Evolutionary conservation across 768 basidiomycete species (phyloP).

Genomic region (Tulasnella sp.): DNA sequence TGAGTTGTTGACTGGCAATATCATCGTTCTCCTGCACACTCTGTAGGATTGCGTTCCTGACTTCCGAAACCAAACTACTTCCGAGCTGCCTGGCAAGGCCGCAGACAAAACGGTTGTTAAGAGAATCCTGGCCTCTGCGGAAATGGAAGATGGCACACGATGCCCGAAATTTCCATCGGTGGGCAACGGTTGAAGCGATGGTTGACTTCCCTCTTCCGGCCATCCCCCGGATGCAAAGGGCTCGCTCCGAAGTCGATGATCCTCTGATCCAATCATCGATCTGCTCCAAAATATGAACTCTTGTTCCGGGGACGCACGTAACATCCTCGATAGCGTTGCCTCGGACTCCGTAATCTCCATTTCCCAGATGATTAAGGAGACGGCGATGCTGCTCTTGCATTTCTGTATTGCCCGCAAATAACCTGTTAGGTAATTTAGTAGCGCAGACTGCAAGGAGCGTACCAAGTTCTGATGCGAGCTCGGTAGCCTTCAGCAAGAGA

Average conservation of each 20-base stretch:
- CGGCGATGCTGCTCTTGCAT: neutral
- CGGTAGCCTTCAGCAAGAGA: neutral
- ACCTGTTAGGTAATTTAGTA: neutral
- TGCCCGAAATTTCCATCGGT: neutral
- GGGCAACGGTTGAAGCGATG: neutral
- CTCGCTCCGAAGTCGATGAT: neutral
- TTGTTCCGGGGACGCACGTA: neutral
- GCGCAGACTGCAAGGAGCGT: neutral
- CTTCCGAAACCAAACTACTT: neutral
- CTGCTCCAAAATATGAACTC: neutral
- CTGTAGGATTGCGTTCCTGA: neutral
- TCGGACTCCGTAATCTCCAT: neutral
- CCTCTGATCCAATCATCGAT: neutral
- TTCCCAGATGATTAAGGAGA: neutral
- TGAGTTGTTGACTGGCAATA: neutral
- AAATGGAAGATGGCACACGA: neutral
- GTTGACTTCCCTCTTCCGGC: neutral
- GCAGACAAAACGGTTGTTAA: neutral
- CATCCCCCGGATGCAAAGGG: neutral
- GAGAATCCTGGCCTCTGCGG: neutral
- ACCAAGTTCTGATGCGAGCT: neutral
- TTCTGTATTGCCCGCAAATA: neutral
- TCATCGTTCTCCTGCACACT: neutral
- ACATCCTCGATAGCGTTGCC: neutral
- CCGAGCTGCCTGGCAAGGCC: neutral